Evolutionary conservation across 306 rosid species (phyloP).

Genomic region (Chamaecrista fasciculata): DNA sequence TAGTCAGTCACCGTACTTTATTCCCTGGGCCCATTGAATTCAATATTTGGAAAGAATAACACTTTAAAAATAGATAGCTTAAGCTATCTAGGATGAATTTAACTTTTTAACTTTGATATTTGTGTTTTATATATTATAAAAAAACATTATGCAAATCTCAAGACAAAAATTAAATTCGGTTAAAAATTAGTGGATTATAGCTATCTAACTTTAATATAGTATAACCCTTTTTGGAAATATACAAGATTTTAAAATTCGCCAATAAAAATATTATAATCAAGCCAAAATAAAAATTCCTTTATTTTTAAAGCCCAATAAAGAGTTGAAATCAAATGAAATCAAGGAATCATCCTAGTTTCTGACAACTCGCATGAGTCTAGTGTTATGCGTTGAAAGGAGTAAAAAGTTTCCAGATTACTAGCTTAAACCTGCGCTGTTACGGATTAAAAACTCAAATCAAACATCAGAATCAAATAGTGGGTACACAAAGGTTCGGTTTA

Average conservation of each 20-base stretch:
- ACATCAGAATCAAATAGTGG: neutral
- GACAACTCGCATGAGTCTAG: neutral
- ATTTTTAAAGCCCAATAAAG: neutral
- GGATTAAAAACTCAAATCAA: neutral
- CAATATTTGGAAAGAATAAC: too few relatives aligned
- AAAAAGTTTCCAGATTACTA: neutral
- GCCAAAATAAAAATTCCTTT: neutral
- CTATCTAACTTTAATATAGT: too few relatives aligned
- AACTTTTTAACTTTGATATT: too few relatives aligned
- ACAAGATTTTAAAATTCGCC: neutral
- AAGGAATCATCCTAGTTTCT: constrained; percentile 20
- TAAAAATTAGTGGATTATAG: too few relatives aligned
- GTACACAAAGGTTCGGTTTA: neutral
- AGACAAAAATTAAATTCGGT: too few relatives aligned
- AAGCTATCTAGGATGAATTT: too few relatives aligned
- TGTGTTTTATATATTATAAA: too few relatives aligned
- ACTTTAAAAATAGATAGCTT: too few relatives aligned
- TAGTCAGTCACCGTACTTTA: constrained; percentile 34
- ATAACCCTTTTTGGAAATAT: neutral
- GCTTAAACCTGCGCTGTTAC: neutral
- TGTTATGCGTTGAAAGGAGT: neutral
- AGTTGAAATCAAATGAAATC: neutral
- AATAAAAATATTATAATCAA: neutral
- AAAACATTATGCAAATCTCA: too few relatives aligned
- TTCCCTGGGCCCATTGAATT: constrained; percentile 32